Conservation (phyloP, 495 filamentous ascomycete genomes). For the Talaromyces adpressus region DNA sequence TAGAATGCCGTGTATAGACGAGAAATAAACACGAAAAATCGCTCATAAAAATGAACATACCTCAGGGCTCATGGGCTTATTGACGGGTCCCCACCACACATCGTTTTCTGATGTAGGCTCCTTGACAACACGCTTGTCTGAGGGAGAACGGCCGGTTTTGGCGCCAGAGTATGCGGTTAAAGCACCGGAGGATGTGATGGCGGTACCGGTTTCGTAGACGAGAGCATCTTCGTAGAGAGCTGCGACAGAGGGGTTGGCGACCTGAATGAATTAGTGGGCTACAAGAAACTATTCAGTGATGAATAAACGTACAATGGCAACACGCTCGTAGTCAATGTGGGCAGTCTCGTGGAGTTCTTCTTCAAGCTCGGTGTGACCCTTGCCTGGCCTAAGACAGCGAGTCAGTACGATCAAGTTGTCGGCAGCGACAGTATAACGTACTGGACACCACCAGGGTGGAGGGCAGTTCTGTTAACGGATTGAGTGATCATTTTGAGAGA, state of each 20-base stretch:
- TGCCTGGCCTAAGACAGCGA: conserved; percentile 54
- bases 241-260: conserved; percentile 84
- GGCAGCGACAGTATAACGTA: conserved; percentile 41
- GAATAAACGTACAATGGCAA: conserved; percentile 74
- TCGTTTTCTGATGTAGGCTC: conserved; percentile 84
- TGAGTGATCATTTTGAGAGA: conserved; percentile 62
- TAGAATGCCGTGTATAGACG: not conserved
- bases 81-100: conserved; percentile 97
- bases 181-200: conserved; percentile 91
- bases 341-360: conserved; percentile 97
- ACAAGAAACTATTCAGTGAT: not conserved
- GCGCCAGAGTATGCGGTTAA: conserved; percentile 95
- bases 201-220: conserved; percentile 95
- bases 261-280: conserved; percentile 37
- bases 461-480: conserved; percentile 79
- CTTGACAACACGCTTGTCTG: conserved; percentile 95
- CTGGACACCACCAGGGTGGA: conserved; percentile 90
- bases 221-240: conserved; percentile 98
- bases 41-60: conserved; percentile 50
- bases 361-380: conserved; percentile 91
- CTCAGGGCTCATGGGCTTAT: conserved; percentile 97
- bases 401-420: conserved; percentile 21
- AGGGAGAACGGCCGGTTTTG: conserved; percentile 94
- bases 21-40: conserved; percentile 15
- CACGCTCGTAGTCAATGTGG: conserved; percentile 98